These are phyloP conservation scores for Amanita thiersii DNA, from an alignment of 768 basidiomycete genomes.

Conservation along the genomic window DNA sequence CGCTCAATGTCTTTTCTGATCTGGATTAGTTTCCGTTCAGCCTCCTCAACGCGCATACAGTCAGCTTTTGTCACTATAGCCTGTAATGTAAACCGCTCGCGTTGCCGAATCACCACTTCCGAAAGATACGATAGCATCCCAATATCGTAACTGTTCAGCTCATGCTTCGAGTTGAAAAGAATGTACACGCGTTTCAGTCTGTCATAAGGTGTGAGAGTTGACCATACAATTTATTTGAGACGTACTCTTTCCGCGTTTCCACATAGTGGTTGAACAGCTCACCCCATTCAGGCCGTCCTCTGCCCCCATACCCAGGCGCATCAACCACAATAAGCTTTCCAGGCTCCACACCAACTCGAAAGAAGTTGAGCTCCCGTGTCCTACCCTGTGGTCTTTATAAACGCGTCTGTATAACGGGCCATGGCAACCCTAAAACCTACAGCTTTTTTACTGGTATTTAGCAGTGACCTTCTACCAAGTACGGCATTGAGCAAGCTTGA, in stretches of 20 bases:
- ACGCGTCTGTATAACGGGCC: not conserved
- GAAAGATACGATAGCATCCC: slow-evolving; percentile 55
- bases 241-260: slow-evolving; percentile 52
- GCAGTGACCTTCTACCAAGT: slow-evolving; percentile 44
- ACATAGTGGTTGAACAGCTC: slow-evolving; percentile 59
- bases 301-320: slow-evolving; percentile 71
- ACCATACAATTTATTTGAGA: slow-evolving; percentile 8
- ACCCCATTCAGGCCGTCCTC: slow-evolving; percentile 75
- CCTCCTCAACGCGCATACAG: slow-evolving; percentile 27
- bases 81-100: slow-evolving; percentile 52
- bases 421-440: too few species aligned
- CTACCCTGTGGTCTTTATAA: slow-evolving; percentile 39
- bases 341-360: slow-evolving; percentile 50
- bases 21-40: slow-evolving; percentile 26
- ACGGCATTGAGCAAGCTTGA: slow-evolving; percentile 68
- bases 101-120: slow-evolving; percentile 25
- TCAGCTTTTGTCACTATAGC: slow-evolving; percentile 70
- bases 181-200: slow-evolving; percentile 69
- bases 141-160: slow-evolving; percentile 45
- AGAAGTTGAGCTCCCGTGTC: slow-evolving; percentile 69
- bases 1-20: slow-evolving; percentile 47
- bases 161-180: slow-evolving; percentile 61
- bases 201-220: slow-evolving; percentile 6
- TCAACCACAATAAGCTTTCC: slow-evolving; percentile 66
- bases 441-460: slow-evolving; percentile 63